Evolutionary conservation across 495 filamentous ascomycete genomes (phyloP).

Genomic region (Penicillium cataractarum): DNA sequence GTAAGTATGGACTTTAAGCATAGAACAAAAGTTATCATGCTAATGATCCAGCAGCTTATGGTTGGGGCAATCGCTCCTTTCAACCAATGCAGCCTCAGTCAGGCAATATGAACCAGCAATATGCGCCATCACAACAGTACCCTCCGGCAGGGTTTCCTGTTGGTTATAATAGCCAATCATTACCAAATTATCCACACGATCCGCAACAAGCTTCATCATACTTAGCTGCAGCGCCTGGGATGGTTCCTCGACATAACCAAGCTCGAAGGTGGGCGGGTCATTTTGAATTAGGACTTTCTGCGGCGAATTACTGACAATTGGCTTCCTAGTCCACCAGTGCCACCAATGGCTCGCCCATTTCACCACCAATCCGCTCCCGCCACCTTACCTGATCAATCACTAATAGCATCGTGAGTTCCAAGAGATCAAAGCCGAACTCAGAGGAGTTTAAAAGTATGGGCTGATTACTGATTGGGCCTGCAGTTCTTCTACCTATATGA

Average conservation of each 20-base stretch:
- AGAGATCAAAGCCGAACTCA: background rate
- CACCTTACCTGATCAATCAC: slow-evolving; percentile 22
- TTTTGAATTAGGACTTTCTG: background rate
- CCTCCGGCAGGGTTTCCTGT: slow-evolving; percentile 19
- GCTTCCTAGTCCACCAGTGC: slow-evolving; percentile 23
- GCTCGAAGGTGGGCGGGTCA: slow-evolving; percentile 23
- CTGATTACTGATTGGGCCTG: background rate
- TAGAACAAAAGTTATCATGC: background rate
- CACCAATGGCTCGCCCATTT: slow-evolving; percentile 21
- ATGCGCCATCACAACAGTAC: slow-evolving; percentile 25
- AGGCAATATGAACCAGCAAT: slow-evolving; percentile 26
- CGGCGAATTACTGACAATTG: background rate
- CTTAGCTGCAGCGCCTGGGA: slow-evolving; percentile 16
- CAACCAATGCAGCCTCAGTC: slow-evolving; percentile 22
- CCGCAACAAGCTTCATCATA: slow-evolving; percentile 21
- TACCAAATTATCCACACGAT: slow-evolving; percentile 22
- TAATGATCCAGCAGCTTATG: slow-evolving; percentile 26
- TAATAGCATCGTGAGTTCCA: slow-evolving; percentile 31
- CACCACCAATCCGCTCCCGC: slow-evolving; percentile 17
- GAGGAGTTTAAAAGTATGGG: background rate
- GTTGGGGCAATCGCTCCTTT: slow-evolving; percentile 30
- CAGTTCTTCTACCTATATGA: slow-evolving; percentile 29
- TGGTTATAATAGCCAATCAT: slow-evolving; percentile 20
- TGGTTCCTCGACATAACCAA: slow-evolving; percentile 19
- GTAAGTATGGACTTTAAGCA: slow-evolving; percentile 20